Conservation (phyloP, 2,329 filamentous ascomycete species). For the Gaeumannomyces tritici region DNA sequence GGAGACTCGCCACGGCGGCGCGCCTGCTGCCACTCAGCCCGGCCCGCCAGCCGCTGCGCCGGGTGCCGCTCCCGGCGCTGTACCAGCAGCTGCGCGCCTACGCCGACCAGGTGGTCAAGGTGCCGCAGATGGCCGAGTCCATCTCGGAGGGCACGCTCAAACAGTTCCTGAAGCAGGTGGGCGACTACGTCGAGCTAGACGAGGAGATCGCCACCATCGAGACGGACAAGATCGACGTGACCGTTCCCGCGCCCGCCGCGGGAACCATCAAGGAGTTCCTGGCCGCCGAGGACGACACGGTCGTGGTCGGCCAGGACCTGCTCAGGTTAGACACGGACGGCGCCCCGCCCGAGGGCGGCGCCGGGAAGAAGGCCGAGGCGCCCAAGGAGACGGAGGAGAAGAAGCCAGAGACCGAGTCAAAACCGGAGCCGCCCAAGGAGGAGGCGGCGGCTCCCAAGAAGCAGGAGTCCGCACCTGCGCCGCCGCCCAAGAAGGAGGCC, state of each 20-base stretch:
- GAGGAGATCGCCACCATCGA: slow-evolving; percentile 98
- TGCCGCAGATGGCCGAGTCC: slow-evolving; percentile 96
- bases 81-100: slow-evolving; percentile 51
- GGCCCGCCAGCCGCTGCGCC: slow-evolving; percentile 31
- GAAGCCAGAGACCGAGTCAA: slow-evolving; percentile 29
- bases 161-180: slow-evolving; percentile 86
- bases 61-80: slow-evolving; percentile 36
- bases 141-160: slow-evolving; percentile 96
- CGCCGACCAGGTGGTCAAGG: slow-evolving; percentile 82
- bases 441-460: slow-evolving; percentile 22
- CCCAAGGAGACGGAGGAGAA: slow-evolving; percentile 7
- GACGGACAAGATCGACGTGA: slow-evolving; percentile 99
- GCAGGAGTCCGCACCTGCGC: slow-evolving; percentile 20
- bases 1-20: slow-evolving; percentile 19
- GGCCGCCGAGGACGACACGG: slow-evolving; percentile 89
- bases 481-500: slow-evolving; percentile 16
- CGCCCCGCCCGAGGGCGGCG: slow-evolving; percentile 39
- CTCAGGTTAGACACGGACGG: slow-evolving; percentile 76
- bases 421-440: slow-evolving; percentile 24
- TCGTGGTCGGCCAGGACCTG: slow-evolving; percentile 87
- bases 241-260: slow-evolving; percentile 86
- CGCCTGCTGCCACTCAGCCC: slow-evolving; percentile 19
- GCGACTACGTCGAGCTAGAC: slow-evolving; percentile 89
- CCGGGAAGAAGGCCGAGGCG: slow-evolving; percentile 20
- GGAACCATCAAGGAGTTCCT: slow-evolving; percentile 89